A percentile compares a stretch with the other conserved stretches of the same genome.
Conservation (phyloP, 1,284 basidiomycete species). For the Trichosporon coremiiforme region DNA sequence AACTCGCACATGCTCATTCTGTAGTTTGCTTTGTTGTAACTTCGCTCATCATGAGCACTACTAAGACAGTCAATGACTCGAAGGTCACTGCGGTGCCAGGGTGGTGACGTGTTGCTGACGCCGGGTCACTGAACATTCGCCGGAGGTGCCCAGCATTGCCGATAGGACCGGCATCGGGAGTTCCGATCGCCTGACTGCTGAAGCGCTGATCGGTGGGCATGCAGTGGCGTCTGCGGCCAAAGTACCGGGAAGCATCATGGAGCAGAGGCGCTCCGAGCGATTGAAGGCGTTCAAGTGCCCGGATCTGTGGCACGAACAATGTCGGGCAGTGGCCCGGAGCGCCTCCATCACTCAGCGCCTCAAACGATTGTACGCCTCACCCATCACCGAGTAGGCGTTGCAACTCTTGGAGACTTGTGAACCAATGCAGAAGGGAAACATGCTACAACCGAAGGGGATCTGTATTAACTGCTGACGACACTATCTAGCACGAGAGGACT, state of each 20-base stretch:
- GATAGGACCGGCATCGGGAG: not conserved
- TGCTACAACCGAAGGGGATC: conserved; percentile 13
- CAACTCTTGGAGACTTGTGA: not conserved
- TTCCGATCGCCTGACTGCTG: not conserved
- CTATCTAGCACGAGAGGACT: not conserved
- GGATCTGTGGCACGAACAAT: no score
- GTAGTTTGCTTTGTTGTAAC: conserved; percentile 20
- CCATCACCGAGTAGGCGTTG: not conserved
- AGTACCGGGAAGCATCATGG: not conserved
- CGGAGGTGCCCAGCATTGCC: not conserved
- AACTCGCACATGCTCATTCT: conserved; percentile 24
- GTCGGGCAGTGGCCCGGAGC: no score
- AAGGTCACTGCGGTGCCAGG: no score
- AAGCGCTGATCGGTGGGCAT: not conserved
- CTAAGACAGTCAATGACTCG: no score
- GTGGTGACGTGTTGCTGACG: not conserved
- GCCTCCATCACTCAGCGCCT: no score
- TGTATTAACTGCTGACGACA: not conserved
- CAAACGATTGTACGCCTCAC: no score
- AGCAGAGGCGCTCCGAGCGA: no score
- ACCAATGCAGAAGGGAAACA: conserved; percentile 16
- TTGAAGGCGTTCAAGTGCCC: no score
- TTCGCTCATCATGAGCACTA: not conserved
- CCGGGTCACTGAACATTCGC: not conserved
- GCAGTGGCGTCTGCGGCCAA: not conserved